Percentiles rank a stretch among this genome's conserved stretches.
Conservation (phyloP, 257 asterid genomes). For the Fraxinus anomala region DNA sequence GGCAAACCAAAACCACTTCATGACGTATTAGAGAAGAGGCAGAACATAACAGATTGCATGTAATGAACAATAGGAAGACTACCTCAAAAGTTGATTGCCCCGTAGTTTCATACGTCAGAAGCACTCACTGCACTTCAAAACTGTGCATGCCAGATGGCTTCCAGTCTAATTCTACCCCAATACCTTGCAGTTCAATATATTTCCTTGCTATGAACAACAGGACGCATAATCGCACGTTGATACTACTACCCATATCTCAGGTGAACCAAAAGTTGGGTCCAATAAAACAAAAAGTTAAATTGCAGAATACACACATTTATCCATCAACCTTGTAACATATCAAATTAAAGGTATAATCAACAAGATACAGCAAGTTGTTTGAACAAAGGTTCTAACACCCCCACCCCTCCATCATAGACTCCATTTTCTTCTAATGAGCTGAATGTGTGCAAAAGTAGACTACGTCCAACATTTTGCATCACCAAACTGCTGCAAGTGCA, state of each 20-base stretch:
- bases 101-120: slow-evolving; percentile 14
- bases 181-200: slow-evolving; percentile 14
- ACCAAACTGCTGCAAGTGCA: slow-evolving; percentile 6
- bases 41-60: not conserved
- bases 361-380: slow-evolving; percentile 2
- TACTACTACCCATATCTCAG: slow-evolving; percentile 19
- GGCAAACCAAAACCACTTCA: not conserved
- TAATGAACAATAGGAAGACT: slow-evolving; percentile 12
- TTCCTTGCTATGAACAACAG: slow-evolving; percentile 22
- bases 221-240: slow-evolving; percentile 20
- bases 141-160: slow-evolving; percentile 23
- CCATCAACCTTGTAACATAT: slow-evolving; percentile 29
- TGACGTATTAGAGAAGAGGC: not conserved
- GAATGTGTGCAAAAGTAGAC: slow-evolving; percentile 4
- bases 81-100: slow-evolving; percentile 27
- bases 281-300: not conserved
- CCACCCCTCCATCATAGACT: slow-evolving; percentile 5
- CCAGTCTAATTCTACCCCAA: slow-evolving; percentile 12
- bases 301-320: slow-evolving; percentile 24
- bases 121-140: slow-evolving; percentile 26
- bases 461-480: not conserved
- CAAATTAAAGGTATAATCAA: slow-evolving; percentile 25
- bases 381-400: slow-evolving; percentile 22
- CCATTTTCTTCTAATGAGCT: slow-evolving; percentile 16
- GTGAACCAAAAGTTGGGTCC: slow-evolving; percentile 21